Percentiles rank a stretch among this genome's conserved stretches.
These are phyloP conservation scores for Aschersonia sp. DNA, from an alignment of 2,329 filamentous ascomycete species.

Conservation along the genomic window DNA sequence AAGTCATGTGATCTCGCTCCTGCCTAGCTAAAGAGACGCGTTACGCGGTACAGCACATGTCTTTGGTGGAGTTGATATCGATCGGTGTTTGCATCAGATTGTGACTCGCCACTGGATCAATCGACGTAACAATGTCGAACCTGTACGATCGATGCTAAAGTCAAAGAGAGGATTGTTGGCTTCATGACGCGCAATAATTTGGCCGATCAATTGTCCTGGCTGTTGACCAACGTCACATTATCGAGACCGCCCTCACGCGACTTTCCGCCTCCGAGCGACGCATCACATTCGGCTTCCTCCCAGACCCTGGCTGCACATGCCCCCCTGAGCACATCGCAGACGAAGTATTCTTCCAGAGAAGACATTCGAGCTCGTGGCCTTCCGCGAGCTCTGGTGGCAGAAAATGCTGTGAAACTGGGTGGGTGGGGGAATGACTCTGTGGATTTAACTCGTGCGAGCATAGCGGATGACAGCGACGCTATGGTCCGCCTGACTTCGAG, in stretches of 20 bases:
- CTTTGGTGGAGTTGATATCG: no score
- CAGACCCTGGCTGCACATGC: constrained; percentile 10
- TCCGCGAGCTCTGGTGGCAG: constrained; percentile 1
- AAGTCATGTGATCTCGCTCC: not conserved
- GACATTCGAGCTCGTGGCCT: not conserved
- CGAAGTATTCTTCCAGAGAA: not conserved
- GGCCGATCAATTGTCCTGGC: constrained; percentile 40
- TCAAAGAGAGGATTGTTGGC: constrained; percentile 13
- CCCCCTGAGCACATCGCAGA: not conserved
- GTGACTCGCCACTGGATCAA: no score
- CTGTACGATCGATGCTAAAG: not conserved
- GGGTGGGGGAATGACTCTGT: constrained; percentile 8
- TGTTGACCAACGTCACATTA: constrained; percentile 32
- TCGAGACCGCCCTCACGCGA: constrained; percentile 24
- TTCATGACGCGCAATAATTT: constrained; percentile 52
- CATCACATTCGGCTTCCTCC: constrained; percentile 10
- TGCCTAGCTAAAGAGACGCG: not conserved
- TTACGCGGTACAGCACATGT: not conserved
- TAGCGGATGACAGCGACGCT: constrained; percentile 15
- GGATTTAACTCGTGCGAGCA: constrained; percentile 12
- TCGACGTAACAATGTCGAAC: not conserved
- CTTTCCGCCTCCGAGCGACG: constrained; percentile 18
- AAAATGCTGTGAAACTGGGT: constrained; percentile 10
- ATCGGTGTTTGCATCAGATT: no score
- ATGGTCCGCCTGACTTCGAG: constrained; percentile 32